Conservation (phyloP, 768 basidiomycete species). For the Artomyces pyxidatus region DNA sequence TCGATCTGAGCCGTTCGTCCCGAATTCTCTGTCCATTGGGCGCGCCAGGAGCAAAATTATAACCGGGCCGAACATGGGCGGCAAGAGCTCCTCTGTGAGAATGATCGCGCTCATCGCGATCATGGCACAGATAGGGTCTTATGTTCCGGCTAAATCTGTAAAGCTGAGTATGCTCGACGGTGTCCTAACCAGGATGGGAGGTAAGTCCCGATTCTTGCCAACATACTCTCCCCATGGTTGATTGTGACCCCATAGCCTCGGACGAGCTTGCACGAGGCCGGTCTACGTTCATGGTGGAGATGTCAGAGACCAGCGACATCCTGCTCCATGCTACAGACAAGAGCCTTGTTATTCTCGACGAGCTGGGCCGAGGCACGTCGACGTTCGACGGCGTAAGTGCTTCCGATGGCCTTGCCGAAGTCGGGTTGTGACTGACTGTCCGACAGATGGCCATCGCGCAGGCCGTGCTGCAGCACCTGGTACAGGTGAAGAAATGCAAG, state of each 20-base stretch:
- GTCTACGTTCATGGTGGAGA: slow-evolving; percentile 97
- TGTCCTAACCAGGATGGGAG: slow-evolving; percentile 86
- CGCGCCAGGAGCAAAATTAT: slow-evolving; percentile 56
- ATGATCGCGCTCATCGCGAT: slow-evolving; percentile 72
- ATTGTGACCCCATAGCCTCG: slow-evolving; percentile 41
- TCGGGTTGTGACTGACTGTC: slow-evolving; percentile 20
- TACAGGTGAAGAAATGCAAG: slow-evolving; percentile 50
- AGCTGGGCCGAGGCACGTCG: slow-evolving; percentile 83
- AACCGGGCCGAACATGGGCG: slow-evolving; percentile 84
- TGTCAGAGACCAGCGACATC: slow-evolving; percentile 90
- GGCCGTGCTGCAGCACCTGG: slow-evolving; percentile 69
- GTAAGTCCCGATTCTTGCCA: slow-evolving; percentile 29
- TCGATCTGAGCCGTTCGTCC: slow-evolving; percentile 73
- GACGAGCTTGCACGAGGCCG: slow-evolving; percentile 83
- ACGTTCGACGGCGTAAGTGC: slow-evolving; percentile 72
- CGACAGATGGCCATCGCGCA: slow-evolving; percentile 78
- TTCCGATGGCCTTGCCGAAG: neutral
- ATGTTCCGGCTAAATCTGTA: slow-evolving; percentile 75
- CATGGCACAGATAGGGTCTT: slow-evolving; percentile 88
- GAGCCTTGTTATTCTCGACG: slow-evolving; percentile 86
- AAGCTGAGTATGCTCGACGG: slow-evolving; percentile 77
- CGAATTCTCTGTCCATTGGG: slow-evolving; percentile 70
- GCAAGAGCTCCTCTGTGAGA: slow-evolving; percentile 78
- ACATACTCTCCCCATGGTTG: slow-evolving; percentile 3
- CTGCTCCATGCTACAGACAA: slow-evolving; percentile 62